phyloP scores from a whole-genome alignment of 2,329 filamentous ascomycete species.

The Elsinoe australis region DNA sequence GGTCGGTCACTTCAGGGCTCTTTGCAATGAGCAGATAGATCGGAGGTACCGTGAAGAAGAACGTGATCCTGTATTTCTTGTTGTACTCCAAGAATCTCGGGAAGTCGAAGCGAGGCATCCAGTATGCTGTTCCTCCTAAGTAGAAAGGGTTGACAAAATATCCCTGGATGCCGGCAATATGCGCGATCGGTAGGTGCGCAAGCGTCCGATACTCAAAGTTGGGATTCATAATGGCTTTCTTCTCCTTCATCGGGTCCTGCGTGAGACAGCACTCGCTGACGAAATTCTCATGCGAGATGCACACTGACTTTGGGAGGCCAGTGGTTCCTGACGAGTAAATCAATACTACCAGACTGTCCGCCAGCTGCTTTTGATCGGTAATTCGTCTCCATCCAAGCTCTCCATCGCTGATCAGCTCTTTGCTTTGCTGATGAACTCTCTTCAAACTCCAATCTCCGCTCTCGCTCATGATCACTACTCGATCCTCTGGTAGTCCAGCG shows the following conservation, averaged over 20 bases:
- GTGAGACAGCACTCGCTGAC: slow-evolving; percentile 20
- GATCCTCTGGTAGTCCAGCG: slow-evolving; percentile 38
- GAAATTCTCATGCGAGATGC: slow-evolving; percentile 26
- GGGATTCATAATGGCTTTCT: slow-evolving; percentile 1
- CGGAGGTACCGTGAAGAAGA: slow-evolving; percentile 54
- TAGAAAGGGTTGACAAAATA: slow-evolving; percentile 37
- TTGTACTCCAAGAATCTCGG: slow-evolving; percentile 48
- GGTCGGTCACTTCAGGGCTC: slow-evolving; percentile 42
- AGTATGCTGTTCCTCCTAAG: slow-evolving; percentile 43
- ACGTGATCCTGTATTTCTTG: slow-evolving; percentile 45
- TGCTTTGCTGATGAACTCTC: slow-evolving; percentile 26
- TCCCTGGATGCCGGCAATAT: slow-evolving; percentile 36
- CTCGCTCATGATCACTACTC: slow-evolving; percentile 44
- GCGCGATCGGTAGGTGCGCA: slow-evolving; percentile 36
- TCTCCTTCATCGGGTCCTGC: slow-evolving; percentile 15
- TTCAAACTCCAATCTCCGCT: slow-evolving; percentile 32
- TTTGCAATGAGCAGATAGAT: slow-evolving; percentile 55
- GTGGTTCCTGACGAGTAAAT: slow-evolving; percentile 45
- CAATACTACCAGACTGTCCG: slow-evolving; percentile 36
- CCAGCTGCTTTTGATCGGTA: slow-evolving; percentile 43
- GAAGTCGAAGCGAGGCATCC: slow-evolving; percentile 57
- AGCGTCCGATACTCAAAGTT: slow-evolving; percentile 29
- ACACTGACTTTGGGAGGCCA: slow-evolving; percentile 38
- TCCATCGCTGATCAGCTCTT: slow-evolving; percentile 25
- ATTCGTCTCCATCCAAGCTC: slow-evolving; percentile 48